phyloP scores from a whole-genome alignment of 768 basidiomycete species.

The Lactarius tabidus region DNA sequence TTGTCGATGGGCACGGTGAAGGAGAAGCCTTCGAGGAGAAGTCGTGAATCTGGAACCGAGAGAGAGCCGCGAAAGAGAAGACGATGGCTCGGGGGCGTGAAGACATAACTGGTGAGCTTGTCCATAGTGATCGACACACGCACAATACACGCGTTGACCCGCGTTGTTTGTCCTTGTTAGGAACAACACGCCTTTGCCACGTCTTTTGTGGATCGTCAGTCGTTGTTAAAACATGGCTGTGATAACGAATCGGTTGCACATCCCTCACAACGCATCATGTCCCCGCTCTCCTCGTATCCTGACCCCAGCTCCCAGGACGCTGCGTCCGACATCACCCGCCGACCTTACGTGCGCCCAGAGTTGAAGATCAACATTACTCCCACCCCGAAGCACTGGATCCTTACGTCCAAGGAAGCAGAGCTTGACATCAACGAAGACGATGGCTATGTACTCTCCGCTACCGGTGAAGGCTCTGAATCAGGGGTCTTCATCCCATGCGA shows the following conservation, averaged over 20 bases:
- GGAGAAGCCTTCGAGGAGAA: conserved; percentile 69
- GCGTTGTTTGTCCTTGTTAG: conserved; percentile 17
- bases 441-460: conserved; percentile 23
- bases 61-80: conserved; percentile 74
- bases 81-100: conserved; percentile 38
- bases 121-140: conserved; percentile 12
- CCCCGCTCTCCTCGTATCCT: not conserved
- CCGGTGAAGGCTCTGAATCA: conserved; percentile 14
- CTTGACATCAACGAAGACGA: conserved; percentile 24
- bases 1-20: conserved; percentile 51
- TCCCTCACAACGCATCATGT: conserved; percentile 5
- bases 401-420: not conserved
- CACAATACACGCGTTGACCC: conserved; percentile 11
- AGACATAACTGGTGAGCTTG: conserved; percentile 32
- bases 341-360: conserved; percentile 9
- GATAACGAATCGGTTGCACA: not conserved
- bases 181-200: conserved; percentile 4
- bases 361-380: conserved; percentile 10
- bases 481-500: conserved; percentile 15
- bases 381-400: conserved; percentile 5
- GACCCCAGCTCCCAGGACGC: not conserved
- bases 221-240: conserved; percentile 1
- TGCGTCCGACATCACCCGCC: not conserved
- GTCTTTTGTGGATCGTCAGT: not conserved
- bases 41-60: conserved; percentile 66